Conservation (phyloP, 768 basidiomycete genomes). For the Russula emetica region DNA sequence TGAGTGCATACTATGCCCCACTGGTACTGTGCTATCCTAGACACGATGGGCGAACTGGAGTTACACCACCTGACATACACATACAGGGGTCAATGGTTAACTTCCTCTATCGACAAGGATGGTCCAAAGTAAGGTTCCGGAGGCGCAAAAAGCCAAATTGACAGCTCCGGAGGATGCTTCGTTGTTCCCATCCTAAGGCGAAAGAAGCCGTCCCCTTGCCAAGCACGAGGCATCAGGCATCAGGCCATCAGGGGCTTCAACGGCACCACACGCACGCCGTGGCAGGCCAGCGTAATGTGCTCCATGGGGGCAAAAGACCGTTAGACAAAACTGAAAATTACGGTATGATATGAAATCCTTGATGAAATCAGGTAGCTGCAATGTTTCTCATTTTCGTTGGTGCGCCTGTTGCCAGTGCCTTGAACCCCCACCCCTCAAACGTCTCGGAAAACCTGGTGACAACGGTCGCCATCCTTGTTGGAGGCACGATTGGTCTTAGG, state of each 20-base stretch:
- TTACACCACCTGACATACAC: conserved; percentile 1
- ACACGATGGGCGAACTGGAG: background rate
- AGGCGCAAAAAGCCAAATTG: background rate
- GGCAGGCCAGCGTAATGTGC: background rate
- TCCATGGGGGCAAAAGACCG: background rate
- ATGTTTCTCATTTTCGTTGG: background rate
- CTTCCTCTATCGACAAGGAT: background rate
- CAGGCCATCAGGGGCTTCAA: background rate
- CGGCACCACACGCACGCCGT: background rate
- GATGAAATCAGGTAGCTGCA: background rate
- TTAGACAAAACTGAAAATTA: background rate
- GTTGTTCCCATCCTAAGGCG: background rate
- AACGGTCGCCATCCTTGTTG: background rate
- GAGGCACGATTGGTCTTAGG: background rate
- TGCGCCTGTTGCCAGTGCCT: background rate
- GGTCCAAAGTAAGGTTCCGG: background rate
- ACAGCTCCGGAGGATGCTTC: background rate
- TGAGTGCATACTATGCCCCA: background rate
- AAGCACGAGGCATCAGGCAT: conserved; percentile 6
- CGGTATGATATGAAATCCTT: too few species aligned
- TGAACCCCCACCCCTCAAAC: background rate
- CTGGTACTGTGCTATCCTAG: background rate
- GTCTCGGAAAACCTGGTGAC: background rate
- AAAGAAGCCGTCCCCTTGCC: background rate
- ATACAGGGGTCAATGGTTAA: background rate